Evolutionary conservation across 2,329 filamentous ascomycete species (phyloP).

Genomic region (Metarhizium rileyi): DNA sequence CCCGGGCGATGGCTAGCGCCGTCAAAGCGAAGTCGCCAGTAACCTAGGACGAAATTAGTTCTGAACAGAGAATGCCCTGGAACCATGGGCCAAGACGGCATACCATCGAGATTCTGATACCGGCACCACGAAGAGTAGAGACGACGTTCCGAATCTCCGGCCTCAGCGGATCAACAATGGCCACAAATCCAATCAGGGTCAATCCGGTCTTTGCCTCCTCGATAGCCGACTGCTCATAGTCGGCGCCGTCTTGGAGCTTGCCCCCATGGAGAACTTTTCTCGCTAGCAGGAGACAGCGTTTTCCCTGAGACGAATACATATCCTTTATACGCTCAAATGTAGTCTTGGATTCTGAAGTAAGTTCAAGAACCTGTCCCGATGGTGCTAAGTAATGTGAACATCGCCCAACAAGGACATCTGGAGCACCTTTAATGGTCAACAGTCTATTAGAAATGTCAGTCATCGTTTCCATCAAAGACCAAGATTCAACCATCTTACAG

Average conservation of each 20-base stretch:
- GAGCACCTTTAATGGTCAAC: slow-evolving; percentile 70
- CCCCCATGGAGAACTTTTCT: slow-evolving; percentile 43
- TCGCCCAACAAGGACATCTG: slow-evolving; percentile 59
- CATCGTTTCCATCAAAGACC: not conserved
- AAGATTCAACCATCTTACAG: slow-evolving; percentile 17
- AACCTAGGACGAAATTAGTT: slow-evolving; percentile 29
- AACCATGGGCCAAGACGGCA: slow-evolving; percentile 1
- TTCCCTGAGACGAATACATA: slow-evolving; percentile 57
- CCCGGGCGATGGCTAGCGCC: slow-evolving; percentile 59
- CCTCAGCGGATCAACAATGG: slow-evolving; percentile 69
- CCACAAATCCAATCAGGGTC: slow-evolving; percentile 63
- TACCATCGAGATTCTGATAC: slow-evolving; percentile 71
- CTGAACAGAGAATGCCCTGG: not conserved
- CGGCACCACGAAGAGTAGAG: slow-evolving; percentile 55
- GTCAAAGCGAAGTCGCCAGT: slow-evolving; percentile 72
- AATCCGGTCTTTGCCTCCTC: slow-evolving; percentile 47
- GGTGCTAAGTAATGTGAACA: slow-evolving; percentile 48
- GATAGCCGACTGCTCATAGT: slow-evolving; percentile 45
- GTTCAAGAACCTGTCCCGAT: slow-evolving; percentile 40
- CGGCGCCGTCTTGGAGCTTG: slow-evolving; percentile 27
- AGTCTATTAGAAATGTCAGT: slow-evolving; percentile 25
- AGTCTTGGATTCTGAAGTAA: slow-evolving; percentile 35
- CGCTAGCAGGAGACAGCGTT: slow-evolving; percentile 57
- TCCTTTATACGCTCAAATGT: slow-evolving; percentile 53
- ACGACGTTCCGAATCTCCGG: slow-evolving; percentile 61